Percentiles rank a stretch among this genome's conserved stretches.
Conservation (phyloP, 257 asterid genomes). For the Capsicum rhomboideum region DNA sequence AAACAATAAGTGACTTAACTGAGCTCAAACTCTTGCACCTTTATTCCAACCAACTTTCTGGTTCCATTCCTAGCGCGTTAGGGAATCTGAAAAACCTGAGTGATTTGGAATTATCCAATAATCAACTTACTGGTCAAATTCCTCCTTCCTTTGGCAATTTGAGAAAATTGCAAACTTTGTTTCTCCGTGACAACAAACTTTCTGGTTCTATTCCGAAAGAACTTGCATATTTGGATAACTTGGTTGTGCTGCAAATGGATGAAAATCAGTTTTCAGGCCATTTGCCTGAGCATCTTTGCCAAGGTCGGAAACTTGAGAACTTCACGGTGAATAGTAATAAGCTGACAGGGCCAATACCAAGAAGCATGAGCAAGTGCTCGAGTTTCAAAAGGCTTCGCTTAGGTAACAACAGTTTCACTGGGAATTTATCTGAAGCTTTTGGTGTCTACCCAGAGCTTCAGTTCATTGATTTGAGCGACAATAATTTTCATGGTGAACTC, state of each 20-base stretch:
- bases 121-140: constrained; percentile 10
- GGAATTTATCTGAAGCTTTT: not conserved
- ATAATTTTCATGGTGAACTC: constrained; percentile 2
- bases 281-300: constrained; percentile 1
- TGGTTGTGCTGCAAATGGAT: not conserved
- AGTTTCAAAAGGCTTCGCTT: not conserved
- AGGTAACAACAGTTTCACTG: not conserved
- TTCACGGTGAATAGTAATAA: not conserved
- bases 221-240: constrained; percentile 4
- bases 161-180: not conserved
- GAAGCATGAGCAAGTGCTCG: not conserved
- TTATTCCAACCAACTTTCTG: not conserved
- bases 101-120: not conserved
- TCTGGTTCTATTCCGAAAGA: constrained; percentile 15
- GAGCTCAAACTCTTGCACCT: not conserved
- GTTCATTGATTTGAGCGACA: not conserved
- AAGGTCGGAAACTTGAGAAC: not conserved
- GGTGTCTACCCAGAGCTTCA: not conserved
- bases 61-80: constrained; percentile 11
- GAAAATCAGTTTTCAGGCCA: not conserved
- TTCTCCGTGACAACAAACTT: constrained; percentile 1
- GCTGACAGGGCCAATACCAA: not conserved
- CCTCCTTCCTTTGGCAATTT: constrained; percentile 5
- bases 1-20: not conserved
- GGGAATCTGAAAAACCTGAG: constrained; percentile 5